Evolutionary conservation across 2,329 filamentous ascomycete genomes (phyloP), one percentile per base, ranked within the genome.

Genomic region (Seiridium unicorne): DNA sequence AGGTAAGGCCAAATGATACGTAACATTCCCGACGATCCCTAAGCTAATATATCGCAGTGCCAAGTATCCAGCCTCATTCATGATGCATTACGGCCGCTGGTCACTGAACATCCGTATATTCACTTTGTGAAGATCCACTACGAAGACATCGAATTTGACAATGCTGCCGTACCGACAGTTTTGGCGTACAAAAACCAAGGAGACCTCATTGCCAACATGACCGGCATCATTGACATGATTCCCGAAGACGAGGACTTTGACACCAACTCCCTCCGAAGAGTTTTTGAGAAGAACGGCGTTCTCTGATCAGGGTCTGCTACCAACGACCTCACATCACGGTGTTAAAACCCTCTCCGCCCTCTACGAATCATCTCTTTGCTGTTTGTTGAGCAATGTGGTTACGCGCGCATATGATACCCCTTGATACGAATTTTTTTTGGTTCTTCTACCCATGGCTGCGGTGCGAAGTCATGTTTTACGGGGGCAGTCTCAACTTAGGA

Each of bases 41-140:
- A 7, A 13, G 46, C 64, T 69, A 64, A 72, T 66, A 61, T 34
- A n/a, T 59, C 60, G 60, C 64, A 97, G 91, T 96, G 90, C 62
- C 83, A 89, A 60, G 89, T 94, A 64, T 96, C 91, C 51, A 79
- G 84, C 47, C 84, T 92, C 60, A 89, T 97, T 62, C 92, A 97
- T 73, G 83, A 87, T 46, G 93, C 90, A 56, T 81, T 99, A 67
- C 78, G 82, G 57, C 89, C 89, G 1, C 82, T 98, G 35, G 92
- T 96, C 47, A 80, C 83, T 63, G 81, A 84, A 62, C 81, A 97
- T 71, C 82, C 86, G 31, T 84, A 87, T 8, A 85, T 91, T 40
- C 92, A 91, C 70, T 98, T 99, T 72, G 85, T 98, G 77, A 96
- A 94, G 77, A 85, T 98, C 53, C 89, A 96, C 75, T 92, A 92